A percentile compares a stretch with the other conserved stretches of the same genome.
Evolutionary conservation across 345 rosid genomes (phyloP).

Genomic region (Anastatica hierochuntica): DNA sequence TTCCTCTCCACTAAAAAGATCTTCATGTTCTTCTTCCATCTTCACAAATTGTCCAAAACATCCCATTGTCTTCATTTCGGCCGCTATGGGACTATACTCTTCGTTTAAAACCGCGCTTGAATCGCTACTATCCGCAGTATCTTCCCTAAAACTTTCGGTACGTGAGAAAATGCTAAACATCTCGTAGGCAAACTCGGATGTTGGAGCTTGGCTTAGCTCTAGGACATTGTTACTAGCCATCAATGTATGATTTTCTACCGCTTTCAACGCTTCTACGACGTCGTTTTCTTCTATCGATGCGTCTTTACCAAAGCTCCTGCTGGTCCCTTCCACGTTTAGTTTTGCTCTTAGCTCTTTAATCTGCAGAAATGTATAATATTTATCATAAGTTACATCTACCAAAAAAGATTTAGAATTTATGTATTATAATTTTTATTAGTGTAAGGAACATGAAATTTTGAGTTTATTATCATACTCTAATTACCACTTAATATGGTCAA

Average conservation of each 20-base stretch:
- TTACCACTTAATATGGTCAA: too few relatives aligned
- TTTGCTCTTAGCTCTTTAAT: constrained; percentile 23
- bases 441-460: neutral
- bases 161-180: constrained; percentile 38
- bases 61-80: constrained; percentile 18
- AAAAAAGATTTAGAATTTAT: neutral
- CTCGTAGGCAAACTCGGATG: constrained; percentile 33
- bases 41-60: constrained; percentile 53
- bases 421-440: too few relatives aligned
- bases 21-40: constrained; percentile 75
- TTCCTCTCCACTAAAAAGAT: constrained; percentile 29
- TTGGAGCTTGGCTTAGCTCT: constrained; percentile 2
- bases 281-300: constrained; percentile 1
- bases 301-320: neutral
- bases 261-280: neutral
- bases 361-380: constrained; percentile 1
- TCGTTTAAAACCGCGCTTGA: constrained; percentile 86
- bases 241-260: neutral
- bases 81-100: constrained; percentile 34
- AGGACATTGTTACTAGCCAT: constrained; percentile 3
- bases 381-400: neutral
- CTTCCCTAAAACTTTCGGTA: constrained; percentile 33
- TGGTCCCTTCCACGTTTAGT: neutral
- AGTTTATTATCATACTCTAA: neutral
- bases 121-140: constrained; percentile 63